Evolutionary conservation across 306 rosid species (phyloP).

Genomic region (Crataegus laevigata): DNA sequence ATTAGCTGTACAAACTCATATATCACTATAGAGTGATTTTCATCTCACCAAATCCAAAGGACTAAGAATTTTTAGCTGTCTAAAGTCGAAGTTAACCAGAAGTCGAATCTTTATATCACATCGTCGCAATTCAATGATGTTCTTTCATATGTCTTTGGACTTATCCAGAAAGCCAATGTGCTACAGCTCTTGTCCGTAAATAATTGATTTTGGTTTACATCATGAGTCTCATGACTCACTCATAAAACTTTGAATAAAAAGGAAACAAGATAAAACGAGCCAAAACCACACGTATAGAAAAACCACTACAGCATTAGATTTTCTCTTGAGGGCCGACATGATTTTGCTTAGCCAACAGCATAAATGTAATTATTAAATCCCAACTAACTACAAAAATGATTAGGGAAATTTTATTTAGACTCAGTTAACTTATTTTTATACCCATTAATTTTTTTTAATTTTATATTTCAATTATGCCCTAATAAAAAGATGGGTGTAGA

Average conservation of each 20-base stretch:
- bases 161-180: background rate
- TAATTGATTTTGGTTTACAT: background rate
- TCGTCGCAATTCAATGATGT: background rate
- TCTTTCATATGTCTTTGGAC: background rate
- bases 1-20: background rate
- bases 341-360: background rate
- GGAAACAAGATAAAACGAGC: background rate
- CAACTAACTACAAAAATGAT: too few relatives aligned
- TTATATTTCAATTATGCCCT: too few relatives aligned
- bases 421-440: too few relatives aligned
- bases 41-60: background rate
- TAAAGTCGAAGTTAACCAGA: background rate
- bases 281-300: background rate
- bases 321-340: background rate
- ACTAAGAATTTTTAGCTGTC: background rate
- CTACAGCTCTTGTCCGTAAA: background rate
- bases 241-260: background rate
- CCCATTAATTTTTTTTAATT: too few relatives aligned
- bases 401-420: too few relatives aligned
- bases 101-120: background rate
- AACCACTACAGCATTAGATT: background rate
- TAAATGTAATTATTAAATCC: background rate
- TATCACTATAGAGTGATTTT: background rate
- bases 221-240: background rate
- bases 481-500: too few relatives aligned